Evolutionary conservation across 2,329 filamentous ascomycete species (phyloP).

Genomic region (Pseudopyrenochaeta lycopersici): DNA sequence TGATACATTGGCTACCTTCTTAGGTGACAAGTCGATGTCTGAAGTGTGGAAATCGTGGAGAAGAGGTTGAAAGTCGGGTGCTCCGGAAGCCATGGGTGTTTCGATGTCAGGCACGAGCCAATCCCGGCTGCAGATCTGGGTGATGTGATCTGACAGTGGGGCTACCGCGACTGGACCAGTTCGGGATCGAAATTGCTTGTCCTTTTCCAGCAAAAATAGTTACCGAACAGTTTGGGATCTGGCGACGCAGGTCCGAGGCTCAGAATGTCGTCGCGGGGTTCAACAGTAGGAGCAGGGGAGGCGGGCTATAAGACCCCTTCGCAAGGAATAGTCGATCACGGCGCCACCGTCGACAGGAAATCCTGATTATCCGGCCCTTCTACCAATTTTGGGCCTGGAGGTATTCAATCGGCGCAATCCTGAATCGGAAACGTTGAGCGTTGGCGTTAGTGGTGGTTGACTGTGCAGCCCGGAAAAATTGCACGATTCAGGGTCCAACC

Average conservation of each 20-base stretch:
- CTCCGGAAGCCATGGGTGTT: slow-evolving; percentile 26
- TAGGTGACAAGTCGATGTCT: slow-evolving; percentile 22
- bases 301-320: slow-evolving; percentile 19
- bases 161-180: slow-evolving; percentile 3
- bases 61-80: slow-evolving; percentile 26
- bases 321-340: slow-evolving; percentile 16
- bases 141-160: slow-evolving; percentile 10
- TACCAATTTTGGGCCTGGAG: slow-evolving; percentile 1
- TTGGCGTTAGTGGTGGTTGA: not conserved
- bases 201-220: not conserved
- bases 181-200: not conserved
- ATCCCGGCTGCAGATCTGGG: slow-evolving; percentile 16
- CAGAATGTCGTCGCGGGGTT: not conserved
- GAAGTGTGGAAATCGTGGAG: slow-evolving; percentile 32
- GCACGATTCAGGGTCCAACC: slow-evolving; percentile 5
- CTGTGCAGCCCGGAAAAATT: slow-evolving; percentile 11
- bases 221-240: not conserved
- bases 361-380: slow-evolving; percentile 17
- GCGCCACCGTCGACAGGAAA: slow-evolving; percentile 14
- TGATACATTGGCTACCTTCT: slow-evolving; percentile 21
- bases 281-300: not conserved
- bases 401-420: slow-evolving; percentile 8
- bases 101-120: slow-evolving; percentile 29
- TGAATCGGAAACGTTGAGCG: not conserved
- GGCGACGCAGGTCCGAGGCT: not conserved